Base-by-base conservation (phyloP, 2,329 filamentous ascomycete genomes). In the Alternaria solani region DNA sequence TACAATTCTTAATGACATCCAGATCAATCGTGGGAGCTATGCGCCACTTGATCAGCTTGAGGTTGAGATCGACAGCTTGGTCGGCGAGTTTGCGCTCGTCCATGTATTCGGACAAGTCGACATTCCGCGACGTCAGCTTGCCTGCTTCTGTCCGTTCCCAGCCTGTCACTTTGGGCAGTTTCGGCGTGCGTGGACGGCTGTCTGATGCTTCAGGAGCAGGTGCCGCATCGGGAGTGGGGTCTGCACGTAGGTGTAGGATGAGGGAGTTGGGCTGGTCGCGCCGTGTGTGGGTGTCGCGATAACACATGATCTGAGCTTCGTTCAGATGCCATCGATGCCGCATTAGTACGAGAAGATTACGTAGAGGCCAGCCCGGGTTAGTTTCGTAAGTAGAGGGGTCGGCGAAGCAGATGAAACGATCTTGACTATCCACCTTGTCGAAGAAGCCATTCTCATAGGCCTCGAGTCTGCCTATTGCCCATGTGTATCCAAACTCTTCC, bases 11-110 rank as follows among this genome's bases (percentile, higher is more conserved):
- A 75, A 98, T 94, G 30, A 87, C 87, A 30, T 97, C 93, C 9
- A 99, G 86, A 75, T 98, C 87, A 41, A 99, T 86, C 51, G 89
- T 89, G 0, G 95, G 95, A 7, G 93, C 92, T 71, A 99, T 93
- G 39, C 95, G 89, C 95, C 95, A 99, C 81, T 97, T 99, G 89
- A 99, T 99, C 59, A 99, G 85, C 80, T 98, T 98, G 61, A 98
- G 84, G 73, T 99, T 99, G 59, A 99, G 85, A 73, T 99, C 95
- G 9, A 98, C 94, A 0, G 94, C 93, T 76, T 96, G 93, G 75
- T 98, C 94, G 23, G 95, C 95, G 18, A 98, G 83, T 69, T 89
- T 89, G 34, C 86, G 83, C 7, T 95, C 94, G 74, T 99, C 94
- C 91, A 99, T 94, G 70, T 97, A 96, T 70, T 95, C 93, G 20